Evolutionary conservation across 2,329 filamentous ascomycete species (phyloP).

Genomic region (Ophiosphaerella herpotricha): DNA sequence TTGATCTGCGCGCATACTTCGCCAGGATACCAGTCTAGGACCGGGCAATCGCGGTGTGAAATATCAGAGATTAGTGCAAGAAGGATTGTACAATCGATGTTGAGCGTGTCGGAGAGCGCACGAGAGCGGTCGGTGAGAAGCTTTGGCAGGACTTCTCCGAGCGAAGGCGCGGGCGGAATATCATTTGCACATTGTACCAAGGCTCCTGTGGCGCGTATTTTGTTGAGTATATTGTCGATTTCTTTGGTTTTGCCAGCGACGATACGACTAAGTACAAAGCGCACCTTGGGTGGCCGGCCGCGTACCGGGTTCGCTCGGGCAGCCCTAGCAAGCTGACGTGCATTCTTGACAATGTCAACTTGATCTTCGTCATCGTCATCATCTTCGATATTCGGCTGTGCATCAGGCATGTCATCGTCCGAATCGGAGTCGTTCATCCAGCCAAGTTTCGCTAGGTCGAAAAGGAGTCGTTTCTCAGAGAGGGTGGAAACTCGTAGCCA

Average conservation of each 20-base stretch:
- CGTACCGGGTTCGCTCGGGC: conserved; percentile 61
- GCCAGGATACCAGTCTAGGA: conserved; percentile 59
- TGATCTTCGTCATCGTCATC: conserved; percentile 58
- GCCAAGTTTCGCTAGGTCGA: conserved; percentile 71
- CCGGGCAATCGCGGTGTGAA: conserved; percentile 59
- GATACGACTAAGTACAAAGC: conserved; percentile 66
- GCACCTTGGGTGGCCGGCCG: conserved; percentile 64
- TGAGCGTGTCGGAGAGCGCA: conserved; percentile 53
- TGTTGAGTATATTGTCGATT: conserved; percentile 61
- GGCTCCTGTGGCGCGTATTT: conserved; percentile 59
- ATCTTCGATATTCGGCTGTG: conserved; percentile 25
- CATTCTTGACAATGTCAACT: conserved; percentile 64
- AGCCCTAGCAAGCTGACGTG: conserved; percentile 62
- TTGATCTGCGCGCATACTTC: conserved; percentile 68
- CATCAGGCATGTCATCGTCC: conserved; percentile 48
- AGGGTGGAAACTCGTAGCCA: conserved; percentile 73
- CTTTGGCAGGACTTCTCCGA: conserved; percentile 32
- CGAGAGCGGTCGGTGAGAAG: conserved; percentile 48
- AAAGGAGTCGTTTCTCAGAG: conserved; percentile 66
- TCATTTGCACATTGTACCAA: conserved; percentile 38
- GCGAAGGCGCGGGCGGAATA: conserved; percentile 24
- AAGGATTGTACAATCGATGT: conserved; percentile 71
- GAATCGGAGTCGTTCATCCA: conserved; percentile 55
- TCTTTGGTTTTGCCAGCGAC: conserved; percentile 55
- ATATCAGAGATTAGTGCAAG: conserved; percentile 76